phyloP scores from a whole-genome alignment of 1,284 basidiomycete genomes.

The Papiliotrema laurentii region DNA sequence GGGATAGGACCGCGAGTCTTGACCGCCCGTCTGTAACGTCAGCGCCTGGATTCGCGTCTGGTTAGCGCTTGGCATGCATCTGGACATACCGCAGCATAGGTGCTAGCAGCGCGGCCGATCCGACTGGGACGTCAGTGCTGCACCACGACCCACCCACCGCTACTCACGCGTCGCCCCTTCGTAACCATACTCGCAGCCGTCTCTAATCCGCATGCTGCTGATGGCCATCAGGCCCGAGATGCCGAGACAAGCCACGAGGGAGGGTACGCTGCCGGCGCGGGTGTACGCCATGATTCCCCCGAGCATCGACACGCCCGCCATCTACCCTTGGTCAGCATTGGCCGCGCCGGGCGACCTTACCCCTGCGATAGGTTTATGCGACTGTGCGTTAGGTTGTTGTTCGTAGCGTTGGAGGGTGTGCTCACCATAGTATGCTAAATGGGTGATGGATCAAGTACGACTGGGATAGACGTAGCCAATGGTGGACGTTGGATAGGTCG shows the following conservation, averaged over 20 bases:
- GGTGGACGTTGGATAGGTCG: no score
- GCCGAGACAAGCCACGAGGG: constrained; percentile 26
- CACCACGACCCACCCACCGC: constrained; percentile 4
- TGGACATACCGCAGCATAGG: constrained; percentile 14
- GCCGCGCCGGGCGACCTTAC: no score
- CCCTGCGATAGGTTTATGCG: constrained; percentile 18
- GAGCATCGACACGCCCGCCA: constrained; percentile 26
- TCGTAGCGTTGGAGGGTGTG: background rate
- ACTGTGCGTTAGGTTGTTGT: constrained; percentile 5
- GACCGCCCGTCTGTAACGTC: constrained; percentile 24
- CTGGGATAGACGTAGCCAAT: no score
- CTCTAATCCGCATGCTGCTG: constrained; percentile 34
- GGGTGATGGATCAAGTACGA: no score
- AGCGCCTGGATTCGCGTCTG: background rate
- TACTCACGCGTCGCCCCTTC: constrained; percentile 30
- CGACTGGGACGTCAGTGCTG: constrained; percentile 4
- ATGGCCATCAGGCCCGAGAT: constrained; percentile 32
- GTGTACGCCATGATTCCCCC: constrained; percentile 36
- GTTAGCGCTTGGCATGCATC: background rate
- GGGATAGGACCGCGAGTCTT: constrained; percentile 24
- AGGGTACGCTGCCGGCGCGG: constrained; percentile 22
- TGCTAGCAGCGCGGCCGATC: constrained; percentile 12
- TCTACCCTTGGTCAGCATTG: constrained; percentile 10
- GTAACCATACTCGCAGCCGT: constrained; percentile 28
- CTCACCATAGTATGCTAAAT: background rate